These are phyloP conservation scores for Spiromastix sp. DNA, from an alignment of 2,329 filamentous ascomycete genomes.

Conservation along the genomic window DNA sequence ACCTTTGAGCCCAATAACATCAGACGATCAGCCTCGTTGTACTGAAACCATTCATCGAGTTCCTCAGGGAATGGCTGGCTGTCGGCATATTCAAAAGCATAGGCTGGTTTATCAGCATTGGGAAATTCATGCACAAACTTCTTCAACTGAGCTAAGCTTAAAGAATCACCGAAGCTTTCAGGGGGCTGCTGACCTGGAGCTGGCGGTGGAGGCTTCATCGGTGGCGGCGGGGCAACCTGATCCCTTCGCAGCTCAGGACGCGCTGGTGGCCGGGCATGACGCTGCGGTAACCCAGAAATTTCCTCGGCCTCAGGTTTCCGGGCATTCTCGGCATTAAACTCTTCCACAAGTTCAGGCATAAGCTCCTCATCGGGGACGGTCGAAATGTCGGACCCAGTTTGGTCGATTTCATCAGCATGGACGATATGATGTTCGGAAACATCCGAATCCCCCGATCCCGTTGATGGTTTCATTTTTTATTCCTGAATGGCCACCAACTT, in stretches of 20 bases:
- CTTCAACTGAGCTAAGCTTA: slow-evolving; percentile 64
- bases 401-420: slow-evolving; percentile 40
- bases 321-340: slow-evolving; percentile 18
- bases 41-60: slow-evolving; percentile 95
- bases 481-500: not conserved
- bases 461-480: not conserved
- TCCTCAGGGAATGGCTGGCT: slow-evolving; percentile 69
- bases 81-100: slow-evolving; percentile 77
- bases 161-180: slow-evolving; percentile 47
- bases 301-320: slow-evolving; percentile 8
- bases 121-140: slow-evolving; percentile 66
- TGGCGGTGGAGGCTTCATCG: slow-evolving; percentile 36
- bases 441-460: slow-evolving; percentile 6
- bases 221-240: slow-evolving; percentile 26
- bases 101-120: slow-evolving; percentile 57
- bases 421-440: slow-evolving; percentile 32
- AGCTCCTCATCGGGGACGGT: slow-evolving; percentile 34
- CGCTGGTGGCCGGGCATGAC: slow-evolving; percentile 12
- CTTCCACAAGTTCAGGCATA: slow-evolving; percentile 31
- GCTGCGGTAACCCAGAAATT: slow-evolving; percentile 10
- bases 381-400: slow-evolving; percentile 36
- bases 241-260: slow-evolving; percentile 30
- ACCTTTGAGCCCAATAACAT: slow-evolving; percentile 65
- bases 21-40: slow-evolving; percentile 75
- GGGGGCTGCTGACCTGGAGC: slow-evolving; percentile 29